Base-by-base conservation (phyloP, 768 basidiomycete genomes). In the Rhizopogon sp. region DNA sequence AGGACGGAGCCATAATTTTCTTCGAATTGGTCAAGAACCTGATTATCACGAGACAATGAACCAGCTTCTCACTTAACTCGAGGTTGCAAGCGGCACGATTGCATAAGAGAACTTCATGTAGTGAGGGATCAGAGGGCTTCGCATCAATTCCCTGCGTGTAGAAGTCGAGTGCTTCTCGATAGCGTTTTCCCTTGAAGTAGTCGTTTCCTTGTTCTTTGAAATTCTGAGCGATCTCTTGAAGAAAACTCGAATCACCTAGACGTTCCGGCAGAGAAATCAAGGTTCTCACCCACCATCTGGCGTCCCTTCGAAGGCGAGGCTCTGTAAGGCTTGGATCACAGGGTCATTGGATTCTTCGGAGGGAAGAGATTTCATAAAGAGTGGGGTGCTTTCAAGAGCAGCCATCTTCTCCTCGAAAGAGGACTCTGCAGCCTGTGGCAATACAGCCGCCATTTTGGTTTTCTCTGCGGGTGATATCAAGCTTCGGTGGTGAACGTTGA, bases 161-260 rank as follows among this genome's bases (percentile, higher is more conserved):
- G 68, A 98, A 97, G 1, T 84, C 83, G 7, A 87, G 57, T 1
- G 97, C 97, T 68, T 98, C 94, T 39, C 90, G 81, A 69, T 82
- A 89, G 42, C 90, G 82, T 65, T 90, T 92, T 29, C 87, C 87
- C 60, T 84, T 87, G 74, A 90, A 96, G 64, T 96, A 92, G 53
- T 95, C 93, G 66, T 98, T 98, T 5, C 94, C 97, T 66, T 96
- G 92, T 52, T 92, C 85, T 69, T 97, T 98, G 72, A 98, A 97
- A 65, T 90, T 94, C 57, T 83, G 79, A 1, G 96, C 93, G 59
- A 93, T 76, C 69, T 98, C 97, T 96, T 59, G 28, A 41, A 0
- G 25, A 56, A 56, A 39, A 22, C 0, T 7, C 62, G 42, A 60
- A 33, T 3, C 46, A 49, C 3, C 39, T 31, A 10, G 17, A 31